A percentile compares a stretch with the other conserved stretches of the same genome.
phyloP scores from a whole-genome alignment of 495 filamentous ascomycete genomes.

The Neurospora intermedia region DNA sequence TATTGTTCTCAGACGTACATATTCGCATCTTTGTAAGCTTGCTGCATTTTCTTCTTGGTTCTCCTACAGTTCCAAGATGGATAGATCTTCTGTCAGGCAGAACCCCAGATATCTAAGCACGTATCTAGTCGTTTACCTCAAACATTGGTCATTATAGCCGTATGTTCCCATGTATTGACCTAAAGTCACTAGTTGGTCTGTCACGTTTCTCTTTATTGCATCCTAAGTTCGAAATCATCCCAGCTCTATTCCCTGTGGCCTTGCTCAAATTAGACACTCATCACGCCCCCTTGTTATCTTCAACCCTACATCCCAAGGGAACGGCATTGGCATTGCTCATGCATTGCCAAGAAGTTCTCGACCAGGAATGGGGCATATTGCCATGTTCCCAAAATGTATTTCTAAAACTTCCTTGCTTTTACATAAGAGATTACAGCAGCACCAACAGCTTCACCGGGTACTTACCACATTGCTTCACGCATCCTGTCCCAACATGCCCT shows the following conservation, averaged over 20 bases:
- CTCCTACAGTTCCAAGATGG: neutral
- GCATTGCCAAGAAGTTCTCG: neutral
- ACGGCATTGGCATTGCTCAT: neutral
- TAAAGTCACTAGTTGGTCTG: no score
- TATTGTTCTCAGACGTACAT: neutral
- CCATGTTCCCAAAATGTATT: neutral
- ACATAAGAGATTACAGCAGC: neutral
- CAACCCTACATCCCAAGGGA: neutral
- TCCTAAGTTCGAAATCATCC: neutral
- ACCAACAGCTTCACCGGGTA: neutral
- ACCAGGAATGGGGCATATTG: neutral
- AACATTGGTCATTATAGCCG: neutral
- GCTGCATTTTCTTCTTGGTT: no score
- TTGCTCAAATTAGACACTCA: neutral
- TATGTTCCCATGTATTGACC: no score
- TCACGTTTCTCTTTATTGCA: neutral
- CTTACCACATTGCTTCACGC: neutral
- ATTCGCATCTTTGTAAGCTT: no score
- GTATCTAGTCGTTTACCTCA: neutral
- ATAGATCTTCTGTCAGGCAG: neutral
- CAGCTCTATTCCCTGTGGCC: neutral
- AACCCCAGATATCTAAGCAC: neutral
- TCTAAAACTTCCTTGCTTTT: neutral
- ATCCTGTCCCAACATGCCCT: neutral
- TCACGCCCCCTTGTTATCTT: neutral